These are phyloP conservation scores for Asterophora lycoperdoides DNA, from an alignment of 768 basidiomycete genomes.

Conservation along the genomic window DNA sequence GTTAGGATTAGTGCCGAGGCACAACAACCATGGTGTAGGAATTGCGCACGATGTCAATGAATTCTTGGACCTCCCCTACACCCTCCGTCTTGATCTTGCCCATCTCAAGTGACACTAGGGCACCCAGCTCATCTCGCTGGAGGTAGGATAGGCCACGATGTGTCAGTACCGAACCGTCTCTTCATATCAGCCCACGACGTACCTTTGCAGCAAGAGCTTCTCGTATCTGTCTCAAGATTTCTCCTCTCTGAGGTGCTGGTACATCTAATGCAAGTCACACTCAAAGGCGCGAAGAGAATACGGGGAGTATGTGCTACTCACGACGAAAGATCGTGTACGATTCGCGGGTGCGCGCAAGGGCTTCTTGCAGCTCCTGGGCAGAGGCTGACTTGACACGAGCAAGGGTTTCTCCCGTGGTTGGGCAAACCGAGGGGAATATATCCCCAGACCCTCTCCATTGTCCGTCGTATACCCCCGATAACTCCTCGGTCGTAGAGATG, in stretches of 20 bases:
- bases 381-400: conserved; percentile 73
- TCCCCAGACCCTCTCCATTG: conserved; percentile 77
- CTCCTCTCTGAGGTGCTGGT: conserved; percentile 86
- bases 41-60: conserved; percentile 81
- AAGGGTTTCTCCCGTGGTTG: conserved; percentile 82
- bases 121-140: conserved; percentile 75
- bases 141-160: not conserved
- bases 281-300: not conserved
- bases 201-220: conserved; percentile 79
- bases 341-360: conserved; percentile 66
- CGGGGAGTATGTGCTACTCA: conserved; percentile 19
- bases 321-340: conserved; percentile 68
- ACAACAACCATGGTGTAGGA: conserved; percentile 1
- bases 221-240: conserved; percentile 83
- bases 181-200: conserved; percentile 7
- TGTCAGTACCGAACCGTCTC: conserved; percentile 12
- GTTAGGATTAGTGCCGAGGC: conserved; percentile 7
- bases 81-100: conserved; percentile 91
- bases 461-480: conserved; percentile 80
- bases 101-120: conserved; percentile 84
- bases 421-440: conserved; percentile 67
- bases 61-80: conserved; percentile 90
- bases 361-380: conserved; percentile 64
- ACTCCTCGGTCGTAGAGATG: conserved; percentile 51
- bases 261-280: conserved; percentile 33